Conservation (phyloP, 2,329 filamentous ascomycete species). For the Polychaeton citri region DNA sequence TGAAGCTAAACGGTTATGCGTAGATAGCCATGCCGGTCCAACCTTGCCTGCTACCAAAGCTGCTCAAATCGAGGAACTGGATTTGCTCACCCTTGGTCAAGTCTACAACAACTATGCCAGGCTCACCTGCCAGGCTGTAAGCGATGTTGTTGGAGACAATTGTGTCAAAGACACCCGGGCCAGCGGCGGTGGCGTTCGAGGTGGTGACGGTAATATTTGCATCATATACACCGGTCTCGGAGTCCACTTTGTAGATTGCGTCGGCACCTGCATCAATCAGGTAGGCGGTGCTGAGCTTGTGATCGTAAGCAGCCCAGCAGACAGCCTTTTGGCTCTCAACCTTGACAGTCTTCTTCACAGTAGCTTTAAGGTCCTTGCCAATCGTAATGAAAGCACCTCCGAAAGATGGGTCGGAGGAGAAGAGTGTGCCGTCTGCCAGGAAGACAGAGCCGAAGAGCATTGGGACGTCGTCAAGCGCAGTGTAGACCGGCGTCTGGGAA, state of each 20-base stretch:
- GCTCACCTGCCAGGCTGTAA: conserved; percentile 5
- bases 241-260: conserved; percentile 3
- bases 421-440: conserved; percentile 2
- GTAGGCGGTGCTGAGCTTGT: conserved; percentile 4
- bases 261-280: conserved; percentile 6
- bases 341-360: conserved; percentile 2
- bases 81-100: conserved; percentile 4
- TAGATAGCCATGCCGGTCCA: conserved; percentile 5
- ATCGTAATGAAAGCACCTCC: conserved; percentile 7
- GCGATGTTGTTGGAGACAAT: conserved; percentile 4
- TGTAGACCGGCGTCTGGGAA: conserved; percentile 2
- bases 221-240: conserved; percentile 3
- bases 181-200: background rate
- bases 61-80: conserved; percentile 7
- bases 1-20: conserved; percentile 1
- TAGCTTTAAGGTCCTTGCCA: conserved; percentile 2
- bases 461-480: conserved; percentile 2
- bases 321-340: conserved; percentile 4
- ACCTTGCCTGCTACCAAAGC: conserved; percentile 4
- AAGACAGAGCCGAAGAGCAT: conserved; percentile 7
- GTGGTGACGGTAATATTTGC: conserved; percentile 2
- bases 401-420: conserved; percentile 7
- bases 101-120: conserved; percentile 7
- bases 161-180: conserved; percentile 6
- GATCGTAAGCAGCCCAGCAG: conserved; percentile 8